Conservation (phyloP, 177 flowering plant genomes). For the Tripterygium wilfordii region DNA sequence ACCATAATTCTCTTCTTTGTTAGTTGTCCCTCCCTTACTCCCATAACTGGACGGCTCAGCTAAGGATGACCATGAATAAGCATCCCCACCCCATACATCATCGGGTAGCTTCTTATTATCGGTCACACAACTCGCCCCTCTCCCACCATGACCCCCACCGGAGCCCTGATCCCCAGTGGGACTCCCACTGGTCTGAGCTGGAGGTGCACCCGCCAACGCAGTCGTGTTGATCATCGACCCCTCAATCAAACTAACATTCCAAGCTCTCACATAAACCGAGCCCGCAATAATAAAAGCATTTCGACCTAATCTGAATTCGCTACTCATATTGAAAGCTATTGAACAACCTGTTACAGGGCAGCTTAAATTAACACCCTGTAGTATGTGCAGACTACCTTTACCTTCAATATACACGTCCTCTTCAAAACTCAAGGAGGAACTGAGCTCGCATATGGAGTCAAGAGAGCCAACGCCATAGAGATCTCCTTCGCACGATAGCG, state of each 20-base stretch:
- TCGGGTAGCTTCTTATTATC: conserved; percentile 40
- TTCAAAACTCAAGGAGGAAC: conserved; percentile 36
- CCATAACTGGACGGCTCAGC: conserved; percentile 67
- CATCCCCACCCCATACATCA: conserved; percentile 56
- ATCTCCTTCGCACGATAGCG: conserved; percentile 56
- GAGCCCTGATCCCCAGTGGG: conserved; percentile 45
- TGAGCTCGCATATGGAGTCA: conserved; percentile 54
- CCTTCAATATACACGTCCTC: conserved; percentile 55
- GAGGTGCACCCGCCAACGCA: conserved; percentile 50
- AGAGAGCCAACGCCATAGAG: conserved; percentile 63
- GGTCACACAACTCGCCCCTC: conserved; percentile 44
- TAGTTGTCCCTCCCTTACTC: conserved; percentile 80
- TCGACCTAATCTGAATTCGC: conserved; percentile 51
- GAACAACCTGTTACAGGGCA: conserved; percentile 44
- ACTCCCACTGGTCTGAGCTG: conserved; percentile 47
- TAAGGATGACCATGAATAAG: conserved; percentile 43
- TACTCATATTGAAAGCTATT: conserved; percentile 43
- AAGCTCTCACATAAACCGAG: conserved; percentile 33
- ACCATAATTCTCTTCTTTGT: conserved; percentile 74
- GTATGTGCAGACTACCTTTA: conserved; percentile 50
- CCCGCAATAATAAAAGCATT: conserved; percentile 39
- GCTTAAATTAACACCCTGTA: conserved; percentile 36
- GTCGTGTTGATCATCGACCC: conserved; percentile 59
- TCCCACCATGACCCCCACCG: conserved; percentile 55
- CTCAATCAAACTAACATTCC: conserved; percentile 36